Percentiles rank a stretch among this genome's conserved stretches.
Conservation (phyloP, 2,329 filamentous ascomycete genomes). For the Blastomyces silverae region DNA sequence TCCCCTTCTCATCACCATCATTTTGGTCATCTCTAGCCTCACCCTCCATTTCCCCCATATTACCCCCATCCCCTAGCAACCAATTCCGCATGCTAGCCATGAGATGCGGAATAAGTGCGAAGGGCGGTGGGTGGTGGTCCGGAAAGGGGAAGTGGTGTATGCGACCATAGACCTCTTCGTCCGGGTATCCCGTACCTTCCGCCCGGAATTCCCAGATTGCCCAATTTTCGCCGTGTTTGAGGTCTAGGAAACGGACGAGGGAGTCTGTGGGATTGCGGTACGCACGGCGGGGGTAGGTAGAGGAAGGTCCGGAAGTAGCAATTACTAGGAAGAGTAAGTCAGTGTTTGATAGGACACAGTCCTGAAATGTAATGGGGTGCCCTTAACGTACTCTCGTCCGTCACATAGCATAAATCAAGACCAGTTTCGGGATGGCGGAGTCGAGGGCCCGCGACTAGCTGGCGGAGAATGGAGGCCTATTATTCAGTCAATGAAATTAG, state of each 20-base stretch:
- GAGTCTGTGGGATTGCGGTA: slow-evolving; percentile 90
- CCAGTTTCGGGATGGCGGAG: slow-evolving; percentile 77
- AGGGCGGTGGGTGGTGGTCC: slow-evolving; percentile 94
- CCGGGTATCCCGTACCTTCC: slow-evolving; percentile 92
- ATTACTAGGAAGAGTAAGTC: slow-evolving; percentile 41
- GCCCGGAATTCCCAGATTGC: slow-evolving; percentile 97
- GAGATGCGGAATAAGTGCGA: slow-evolving; percentile 77
- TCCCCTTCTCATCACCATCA: slow-evolving; percentile 24
- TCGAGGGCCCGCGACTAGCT: slow-evolving; percentile 84
- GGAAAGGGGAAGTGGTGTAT: slow-evolving; percentile 93
- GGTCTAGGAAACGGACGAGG: slow-evolving; percentile 80
- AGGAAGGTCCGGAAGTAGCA: slow-evolving; percentile 77
- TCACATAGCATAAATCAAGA: slow-evolving; percentile 93
- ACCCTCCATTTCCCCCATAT: neutral
- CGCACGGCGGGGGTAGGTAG: slow-evolving; percentile 80
- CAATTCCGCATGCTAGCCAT: slow-evolving; percentile 91
- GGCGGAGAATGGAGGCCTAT: slow-evolving; percentile 69
- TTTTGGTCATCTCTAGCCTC: neutral
- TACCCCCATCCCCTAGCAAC: slow-evolving; percentile 47
- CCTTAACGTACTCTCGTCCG: slow-evolving; percentile 55
- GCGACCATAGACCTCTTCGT: slow-evolving; percentile 75
- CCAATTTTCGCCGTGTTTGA: slow-evolving; percentile 77
- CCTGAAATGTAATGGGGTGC: slow-evolving; percentile 29
- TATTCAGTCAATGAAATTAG: slow-evolving; percentile 7
- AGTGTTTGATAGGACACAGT: neutral